Percentiles rank a stretch among this genome's conserved stretches.
phyloP scores from a whole-genome alignment of 257 asterid species.

The Solanum appendiculatum region DNA sequence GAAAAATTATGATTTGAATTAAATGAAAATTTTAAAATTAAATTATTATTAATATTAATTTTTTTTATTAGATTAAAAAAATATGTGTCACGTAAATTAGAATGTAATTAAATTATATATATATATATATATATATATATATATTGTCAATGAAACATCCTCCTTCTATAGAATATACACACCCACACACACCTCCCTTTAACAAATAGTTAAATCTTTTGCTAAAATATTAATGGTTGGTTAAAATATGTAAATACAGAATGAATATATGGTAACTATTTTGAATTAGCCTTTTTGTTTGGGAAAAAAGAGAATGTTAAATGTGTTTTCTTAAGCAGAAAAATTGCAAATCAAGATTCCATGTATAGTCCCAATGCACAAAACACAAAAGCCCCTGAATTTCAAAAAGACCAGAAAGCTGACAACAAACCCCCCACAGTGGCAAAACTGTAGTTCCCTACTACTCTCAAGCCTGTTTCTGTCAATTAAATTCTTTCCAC shows the following conservation, averaged over 20 bases:
- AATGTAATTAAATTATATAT: no score
- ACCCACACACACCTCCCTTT: not conserved
- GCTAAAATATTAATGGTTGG: not conserved
- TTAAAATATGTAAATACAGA: not conserved
- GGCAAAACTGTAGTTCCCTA: constrained; percentile 51
- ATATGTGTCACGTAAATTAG: no score
- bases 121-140: no score
- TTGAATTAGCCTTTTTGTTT: not conserved
- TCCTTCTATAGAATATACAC: not conserved
- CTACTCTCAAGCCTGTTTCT: constrained; percentile 30
- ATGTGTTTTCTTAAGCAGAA: not conserved
- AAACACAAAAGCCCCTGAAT: constrained; percentile 24
- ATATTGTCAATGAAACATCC: not conserved
- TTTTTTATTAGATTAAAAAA: no score
- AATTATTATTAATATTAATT: no score
- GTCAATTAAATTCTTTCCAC: constrained; percentile 27
- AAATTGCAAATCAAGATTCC: not conserved
- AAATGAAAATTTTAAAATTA: no score
- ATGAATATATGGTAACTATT: not conserved
- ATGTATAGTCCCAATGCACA: constrained; percentile 9
- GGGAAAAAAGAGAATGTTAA: not conserved
- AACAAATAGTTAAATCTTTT: not conserved
- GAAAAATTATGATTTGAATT: no score
- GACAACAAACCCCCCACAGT: constrained; percentile 18
- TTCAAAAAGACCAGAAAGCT: constrained; percentile 19